Percentiles rank a stretch among this genome's conserved stretches.
phyloP scores from a whole-genome alignment of 352 stramenopile species.

The Pythium grandisporangium region DNA sequence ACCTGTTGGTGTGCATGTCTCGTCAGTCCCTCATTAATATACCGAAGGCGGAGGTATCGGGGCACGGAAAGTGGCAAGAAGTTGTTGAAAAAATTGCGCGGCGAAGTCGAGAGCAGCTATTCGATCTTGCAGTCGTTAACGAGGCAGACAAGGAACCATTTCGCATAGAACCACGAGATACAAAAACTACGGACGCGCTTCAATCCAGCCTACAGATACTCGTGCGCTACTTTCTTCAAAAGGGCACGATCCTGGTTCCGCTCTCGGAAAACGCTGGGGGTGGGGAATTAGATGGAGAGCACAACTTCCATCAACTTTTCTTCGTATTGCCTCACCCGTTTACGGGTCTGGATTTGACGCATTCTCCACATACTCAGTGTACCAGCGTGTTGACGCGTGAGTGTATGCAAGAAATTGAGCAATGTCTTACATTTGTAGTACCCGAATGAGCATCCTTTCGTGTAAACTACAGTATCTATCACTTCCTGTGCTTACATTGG shows the following conservation, averaged over 20 bases:
- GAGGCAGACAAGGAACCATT: constrained; percentile 26
- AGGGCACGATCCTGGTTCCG: constrained; percentile 36
- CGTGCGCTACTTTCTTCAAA: constrained; percentile 39
- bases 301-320: constrained; percentile 30
- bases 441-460: no score
- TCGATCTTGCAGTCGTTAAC: constrained; percentile 32
- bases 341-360: constrained; percentile 15
- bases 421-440: constrained; percentile 20
- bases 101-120: no score
- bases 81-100: no score
- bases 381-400: constrained; percentile 32
- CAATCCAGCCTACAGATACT: constrained; percentile 28
- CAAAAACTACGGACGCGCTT: constrained; percentile 16
- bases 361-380: constrained; percentile 35
- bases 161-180: constrained; percentile 17
- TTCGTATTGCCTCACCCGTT: constrained; percentile 33
- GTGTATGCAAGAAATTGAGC: constrained; percentile 25
- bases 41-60: constrained; percentile 1
- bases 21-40: constrained; percentile 15
- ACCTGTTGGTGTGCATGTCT: constrained; percentile 31
- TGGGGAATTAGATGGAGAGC: constrained; percentile 2
- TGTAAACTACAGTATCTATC: no score
- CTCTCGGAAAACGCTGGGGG: constrained; percentile 10
- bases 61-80: constrained; percentile 18
- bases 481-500: no score